Base-by-base conservation (phyloP, 202 grass and related monocot species). In the Panicum virgatum region DNA sequence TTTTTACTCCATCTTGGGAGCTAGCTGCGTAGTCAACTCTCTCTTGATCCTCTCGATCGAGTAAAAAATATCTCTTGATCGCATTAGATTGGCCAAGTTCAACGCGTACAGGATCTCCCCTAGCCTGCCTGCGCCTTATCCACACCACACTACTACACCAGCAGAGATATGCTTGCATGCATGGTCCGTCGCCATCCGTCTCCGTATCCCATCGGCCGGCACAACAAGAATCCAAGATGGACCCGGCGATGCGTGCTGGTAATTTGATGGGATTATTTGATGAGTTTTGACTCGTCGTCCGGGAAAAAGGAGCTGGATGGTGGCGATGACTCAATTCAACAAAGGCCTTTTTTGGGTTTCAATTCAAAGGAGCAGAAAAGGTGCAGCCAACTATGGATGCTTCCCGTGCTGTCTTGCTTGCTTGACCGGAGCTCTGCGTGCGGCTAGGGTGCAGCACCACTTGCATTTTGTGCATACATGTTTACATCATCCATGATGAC, bases 91-190 rank as follows among this genome's bases (percentile, higher is more conserved):
- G 22, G 34, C 27, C 12, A 2, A 12, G 77, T 6, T 60, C 60
- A 69, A 86, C 77, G 77, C 77, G 77, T 66, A 57, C 2, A 50
- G 16, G 84, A 81, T 86, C 77, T 68, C n/a, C 2, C 70, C 72
- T 50, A 15, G 14, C n/a, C 50, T 1, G 72, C 19, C 77, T 69
- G 77, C n/a, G n/a, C 16, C 70, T 68, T 58, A 74, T 66, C 62
- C 29, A 26, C 7, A 2, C n/a, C n/a, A n/a, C n/a, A n/a, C n/a
- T n/a, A n/a, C n/a, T n/a, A n/a, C n/a, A n/a, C 10, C 37, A 22
- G 18, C 44, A 46, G 6, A 8, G 51, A 53, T 19, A 53, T 34
- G 45, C 11, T 13, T 19, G n/a, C n/a, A n/a, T n/a, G n/a, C n/a
- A n/a, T n/a, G 71, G 53, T 36, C 71, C 16, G 26, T 64, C 66